Conservation (phyloP, 306 rosid species). For the Ormosia semicastrata region DNA sequence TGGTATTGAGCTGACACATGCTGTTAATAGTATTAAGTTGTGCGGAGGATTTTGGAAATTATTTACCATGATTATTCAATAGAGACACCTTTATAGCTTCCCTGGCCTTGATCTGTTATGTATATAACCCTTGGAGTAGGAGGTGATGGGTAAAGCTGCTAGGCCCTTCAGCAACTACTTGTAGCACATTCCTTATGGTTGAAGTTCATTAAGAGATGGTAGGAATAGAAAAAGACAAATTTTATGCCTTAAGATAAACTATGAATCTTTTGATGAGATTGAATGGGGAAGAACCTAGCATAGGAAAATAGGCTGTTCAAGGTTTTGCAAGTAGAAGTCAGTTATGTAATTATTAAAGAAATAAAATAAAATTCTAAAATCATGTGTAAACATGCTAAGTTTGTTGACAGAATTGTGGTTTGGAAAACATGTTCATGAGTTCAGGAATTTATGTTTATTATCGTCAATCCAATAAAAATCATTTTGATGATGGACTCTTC, state of each 20-base stretch:
- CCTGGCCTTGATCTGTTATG: not conserved
- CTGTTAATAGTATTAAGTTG: not conserved
- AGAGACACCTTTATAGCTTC: not conserved
- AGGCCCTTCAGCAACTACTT: not conserved
- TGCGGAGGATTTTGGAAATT: not conserved
- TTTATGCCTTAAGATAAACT: not conserved
- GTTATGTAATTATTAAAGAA: not conserved
- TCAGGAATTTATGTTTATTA: not conserved
- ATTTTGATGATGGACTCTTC: conserved; percentile 12
- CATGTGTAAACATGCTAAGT: not conserved
- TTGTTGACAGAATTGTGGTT: not conserved
- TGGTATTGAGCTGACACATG: not conserved
- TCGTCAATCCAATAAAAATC: not conserved
- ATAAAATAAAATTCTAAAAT: not conserved
- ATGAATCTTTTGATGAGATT: not conserved
- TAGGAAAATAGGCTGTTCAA: not conserved
- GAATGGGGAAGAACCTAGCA: not conserved
- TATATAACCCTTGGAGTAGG: not conserved
- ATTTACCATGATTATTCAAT: not conserved
- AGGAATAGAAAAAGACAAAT: not conserved
- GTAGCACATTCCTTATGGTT: not conserved
- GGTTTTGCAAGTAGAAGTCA: not conserved
- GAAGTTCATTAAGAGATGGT: not conserved
- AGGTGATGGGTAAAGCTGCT: not conserved
- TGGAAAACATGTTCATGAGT: not conserved